Base-by-base conservation (phyloP, 495 filamentous ascomycete genomes). In the Lineolata rhizophorae region DNA sequence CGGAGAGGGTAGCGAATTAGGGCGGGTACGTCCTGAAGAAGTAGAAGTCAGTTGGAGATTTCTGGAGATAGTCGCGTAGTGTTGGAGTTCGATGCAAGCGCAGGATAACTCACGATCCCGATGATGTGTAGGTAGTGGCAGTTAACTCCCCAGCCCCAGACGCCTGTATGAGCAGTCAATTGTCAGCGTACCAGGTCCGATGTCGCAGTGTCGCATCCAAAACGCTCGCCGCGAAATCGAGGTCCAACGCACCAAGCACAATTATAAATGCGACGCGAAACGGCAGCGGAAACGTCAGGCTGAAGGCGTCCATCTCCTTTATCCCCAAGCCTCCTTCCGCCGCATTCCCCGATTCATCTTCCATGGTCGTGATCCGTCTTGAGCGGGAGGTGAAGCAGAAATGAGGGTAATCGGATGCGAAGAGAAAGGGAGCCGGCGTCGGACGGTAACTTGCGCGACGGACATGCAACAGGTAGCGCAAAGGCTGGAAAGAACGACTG, bases 71-170 rank as follows among this genome's bases (percentile, higher is more conserved):
- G n/a, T n/a, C n/a, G n/a, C 10, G 8, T 5, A 32, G 34, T 56
- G 22, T 53, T 41, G n/a, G 16, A 17, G 3, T 15, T 27, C 27
- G 20, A 35, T 31, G 18, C 9, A 2, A 20, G 10, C 18, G 18
- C 18, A 18, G 20, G 18, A 30, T 24, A n/a, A 37, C 64, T 36
- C 49, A 75, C 73, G 55, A 93, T 84, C 46, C 71, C 70, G 39
- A 65, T 53, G 34, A 68, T 51, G 42, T 66, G 58, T 22, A 93
- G 65, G 51, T 75, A 83, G 31, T 92, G 79, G 14, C 92, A 65
- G 55, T 87, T 91, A 35, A 73, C 42, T 31, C 70, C 82, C 81
- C 81, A 93, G 42, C 74, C 80, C 83, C 83, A 92, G 42, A 90
- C 69, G 38, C 77, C 80, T 87, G 40, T 28, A 34, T n/a, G n/a